Evolutionary conservation across 164 flowering plant genomes (phyloP).

Genomic region (Kingdonia uniflora): DNA sequence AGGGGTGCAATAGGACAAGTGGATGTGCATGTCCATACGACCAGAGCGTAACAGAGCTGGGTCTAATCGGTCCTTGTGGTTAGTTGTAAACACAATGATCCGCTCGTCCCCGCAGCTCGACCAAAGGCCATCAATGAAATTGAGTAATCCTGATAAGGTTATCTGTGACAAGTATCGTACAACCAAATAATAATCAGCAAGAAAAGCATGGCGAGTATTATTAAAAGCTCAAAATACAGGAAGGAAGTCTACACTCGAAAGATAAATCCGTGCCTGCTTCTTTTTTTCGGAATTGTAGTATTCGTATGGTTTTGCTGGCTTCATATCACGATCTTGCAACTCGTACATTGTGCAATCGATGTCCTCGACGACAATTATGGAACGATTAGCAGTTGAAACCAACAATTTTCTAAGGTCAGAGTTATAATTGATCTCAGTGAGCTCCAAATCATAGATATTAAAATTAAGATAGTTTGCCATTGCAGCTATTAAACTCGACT

Average conservation of each 20-base stretch:
- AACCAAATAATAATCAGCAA: not conserved
- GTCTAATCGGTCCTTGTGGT: conserved; percentile 32
- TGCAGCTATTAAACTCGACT: conserved; percentile 69
- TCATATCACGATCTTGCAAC: conserved; percentile 5
- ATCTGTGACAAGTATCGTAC: conserved; percentile 16
- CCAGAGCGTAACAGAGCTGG: conserved; percentile 33
- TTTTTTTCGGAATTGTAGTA: not conserved
- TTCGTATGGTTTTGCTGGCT: not conserved
- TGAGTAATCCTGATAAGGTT: conserved; percentile 34
- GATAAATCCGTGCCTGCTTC: not conserved
- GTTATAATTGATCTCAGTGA: conserved; percentile 33
- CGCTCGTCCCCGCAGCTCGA: conserved; percentile 40
- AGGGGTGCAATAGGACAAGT: conserved; percentile 42
- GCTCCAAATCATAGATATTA: conserved; percentile 52
- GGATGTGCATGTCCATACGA: conserved; percentile 39
- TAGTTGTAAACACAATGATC: conserved; percentile 38
- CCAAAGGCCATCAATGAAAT: conserved; percentile 41
- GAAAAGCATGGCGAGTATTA: not conserved
- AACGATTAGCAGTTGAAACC: conserved; percentile 29
- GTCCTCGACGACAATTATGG: conserved; percentile 55
- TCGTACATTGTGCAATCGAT: conserved; percentile 31
- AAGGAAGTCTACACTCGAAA: not conserved
- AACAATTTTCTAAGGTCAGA: conserved; percentile 40
- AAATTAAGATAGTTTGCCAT: conserved; percentile 58
- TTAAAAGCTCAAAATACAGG: not conserved